A percentile compares a stretch with the other conserved stretches of the same genome.
These are phyloP conservation scores for Colletotrichum magnum DNA, from an alignment of 2,329 filamentous ascomycete genomes.

Conservation along the genomic window DNA sequence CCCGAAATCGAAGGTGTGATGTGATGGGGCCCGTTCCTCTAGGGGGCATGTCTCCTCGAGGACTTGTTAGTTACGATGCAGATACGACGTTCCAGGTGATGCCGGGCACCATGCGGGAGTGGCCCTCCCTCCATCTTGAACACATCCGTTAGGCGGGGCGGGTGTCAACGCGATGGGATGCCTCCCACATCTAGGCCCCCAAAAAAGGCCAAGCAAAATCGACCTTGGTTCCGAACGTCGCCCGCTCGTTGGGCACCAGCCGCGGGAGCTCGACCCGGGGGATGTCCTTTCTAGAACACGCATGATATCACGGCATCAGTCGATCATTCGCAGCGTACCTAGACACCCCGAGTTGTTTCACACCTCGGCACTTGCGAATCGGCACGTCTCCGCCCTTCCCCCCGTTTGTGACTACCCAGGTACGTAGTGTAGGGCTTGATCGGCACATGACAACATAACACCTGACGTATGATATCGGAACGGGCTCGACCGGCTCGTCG, in stretches of 20 bases:
- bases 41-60: not conserved
- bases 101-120: slow-evolving; percentile 15
- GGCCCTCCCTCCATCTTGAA: slow-evolving; percentile 16
- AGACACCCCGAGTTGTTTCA: slow-evolving; percentile 6
- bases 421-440: not conserved
- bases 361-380: slow-evolving; percentile 18
- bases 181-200: slow-evolving; percentile 20
- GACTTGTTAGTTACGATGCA: not conserved
- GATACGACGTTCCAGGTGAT: slow-evolving; percentile 4
- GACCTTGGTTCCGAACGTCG: not conserved
- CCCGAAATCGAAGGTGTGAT: slow-evolving; percentile 16
- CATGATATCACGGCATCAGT: slow-evolving; percentile 35
- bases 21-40: not conserved
- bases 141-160: no score
- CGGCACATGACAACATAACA: slow-evolving; percentile 1
- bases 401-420: not conserved
- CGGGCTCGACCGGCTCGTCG: not conserved
- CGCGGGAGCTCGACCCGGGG: not conserved
- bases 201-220: not conserved
- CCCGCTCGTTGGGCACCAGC: slow-evolving; percentile 16
- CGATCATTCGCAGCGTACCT: slow-evolving; percentile 2
- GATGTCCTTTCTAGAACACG: not conserved
- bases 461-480: not conserved
- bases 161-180: not conserved
- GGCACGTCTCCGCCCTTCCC: slow-evolving; percentile 10